phyloP scores from a whole-genome alignment of 2,329 filamentous ascomycete genomes.

The Teratosphaeria zuluensis region DNA sequence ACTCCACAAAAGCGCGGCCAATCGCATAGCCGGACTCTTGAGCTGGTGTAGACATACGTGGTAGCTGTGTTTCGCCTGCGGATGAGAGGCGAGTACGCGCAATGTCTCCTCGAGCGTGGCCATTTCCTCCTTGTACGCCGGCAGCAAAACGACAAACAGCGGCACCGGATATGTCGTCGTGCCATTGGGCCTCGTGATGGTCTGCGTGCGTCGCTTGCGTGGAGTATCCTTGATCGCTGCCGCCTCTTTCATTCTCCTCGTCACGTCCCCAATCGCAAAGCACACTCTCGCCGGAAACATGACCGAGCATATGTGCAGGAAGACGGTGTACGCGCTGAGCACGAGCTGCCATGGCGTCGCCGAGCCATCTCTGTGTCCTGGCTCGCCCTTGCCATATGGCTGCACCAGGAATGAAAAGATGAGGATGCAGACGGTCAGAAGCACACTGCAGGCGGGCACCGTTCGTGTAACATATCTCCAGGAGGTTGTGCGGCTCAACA shows the following conservation, averaged over 20 bases:
- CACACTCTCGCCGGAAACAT: constrained; percentile 54
- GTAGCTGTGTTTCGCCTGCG: constrained; percentile 53
- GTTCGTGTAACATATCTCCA: constrained; percentile 20
- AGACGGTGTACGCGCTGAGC: constrained; percentile 46
- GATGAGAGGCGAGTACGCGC: constrained; percentile 58
- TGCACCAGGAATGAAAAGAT: constrained; percentile 18
- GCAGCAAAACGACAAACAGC: constrained; percentile 58
- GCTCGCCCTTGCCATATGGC: constrained; percentile 17
- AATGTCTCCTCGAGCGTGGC: constrained; percentile 60
- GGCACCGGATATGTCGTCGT: constrained; percentile 15
- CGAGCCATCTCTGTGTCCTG: constrained; percentile 17
- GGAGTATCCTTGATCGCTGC: constrained; percentile 5
- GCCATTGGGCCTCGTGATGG: constrained; percentile 12
- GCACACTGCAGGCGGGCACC: constrained; percentile 20
- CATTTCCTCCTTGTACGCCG: constrained; percentile 65
- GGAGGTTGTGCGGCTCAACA: constrained; percentile 9
- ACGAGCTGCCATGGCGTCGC: constrained; percentile 20
- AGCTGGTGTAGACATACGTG: constrained; percentile 47
- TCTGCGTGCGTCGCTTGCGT: constrained; percentile 6
- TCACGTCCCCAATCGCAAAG: constrained; percentile 52
- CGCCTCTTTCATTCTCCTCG: constrained; percentile 23
- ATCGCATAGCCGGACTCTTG: not conserved
- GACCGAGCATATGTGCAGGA: constrained; percentile 56
- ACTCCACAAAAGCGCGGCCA: not conserved
- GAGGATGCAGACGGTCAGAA: constrained; percentile 14